Base-by-base conservation (phyloP, 768 basidiomycete genomes). In the Hericium coralloides region DNA sequence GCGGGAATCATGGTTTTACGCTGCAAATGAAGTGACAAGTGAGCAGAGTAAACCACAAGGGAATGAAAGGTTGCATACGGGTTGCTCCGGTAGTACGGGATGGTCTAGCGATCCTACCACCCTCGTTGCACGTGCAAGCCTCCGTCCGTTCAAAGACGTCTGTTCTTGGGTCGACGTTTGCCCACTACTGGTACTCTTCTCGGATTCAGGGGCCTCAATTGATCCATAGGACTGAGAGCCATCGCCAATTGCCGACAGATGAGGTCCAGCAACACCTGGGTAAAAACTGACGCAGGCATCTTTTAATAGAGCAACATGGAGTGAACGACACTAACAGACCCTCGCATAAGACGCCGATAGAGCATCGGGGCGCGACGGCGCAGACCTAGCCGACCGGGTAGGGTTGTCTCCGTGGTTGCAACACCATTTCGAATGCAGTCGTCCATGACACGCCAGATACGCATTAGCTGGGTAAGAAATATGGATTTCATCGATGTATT, bases 391-490 rank as follows among this genome's bases (percentile, higher is more conserved):
- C 92, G 79, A n/a, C 95, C 95, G 0, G 95, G 95, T 2, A 98
- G 79, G n/a, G 80, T 83, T 47, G 76, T 76, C 63, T 95, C 87
- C 3, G 80, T 75, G 1, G 91, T 79, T 2, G 89, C 85, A 9
- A 98, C 93, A 18, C 95, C 95, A 2, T 80, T 78, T 25, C 74
- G 86, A 59, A 97, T 98, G 68, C 91, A 95, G 56, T 85, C 82
- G 66, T 95, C 92, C 95, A 97, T 97, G 4, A 93, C 91, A 55
- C 74, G 66, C 93, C 93, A 95, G 49, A 95, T 92, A 25, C 81
- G 80, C 77, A 83, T 80, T 61, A 91, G 77, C 74, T 73, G 52
- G 20, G 23, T 20, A 52, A 10, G 38, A 55, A 37, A 49, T 58
- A 55, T 23, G 52, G 48, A 12, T 47, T 39, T 12, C 55, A 50